A percentile compares a stretch with the other conserved stretches of the same genome.
Conservation (phyloP, 176 grass and related monocot genomes). For the Bonia amplexicaulis region DNA sequence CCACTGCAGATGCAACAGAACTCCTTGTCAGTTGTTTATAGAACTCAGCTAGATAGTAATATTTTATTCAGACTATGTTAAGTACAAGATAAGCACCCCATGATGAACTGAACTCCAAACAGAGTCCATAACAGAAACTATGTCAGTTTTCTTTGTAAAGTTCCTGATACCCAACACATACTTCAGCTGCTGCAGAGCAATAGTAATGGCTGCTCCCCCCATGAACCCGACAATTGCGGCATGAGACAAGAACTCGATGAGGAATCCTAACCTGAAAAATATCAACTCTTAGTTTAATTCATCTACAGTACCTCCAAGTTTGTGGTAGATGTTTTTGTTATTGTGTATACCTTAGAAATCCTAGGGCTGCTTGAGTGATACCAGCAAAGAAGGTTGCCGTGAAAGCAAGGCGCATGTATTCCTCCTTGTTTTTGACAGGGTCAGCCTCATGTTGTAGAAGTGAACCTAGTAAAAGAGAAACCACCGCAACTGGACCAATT, state of each 20-base stretch:
- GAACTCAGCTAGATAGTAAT: neutral
- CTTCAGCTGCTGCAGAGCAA: conserved; percentile 94
- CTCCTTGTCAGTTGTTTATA: neutral
- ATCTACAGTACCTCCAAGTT: neutral
- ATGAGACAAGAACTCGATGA: conserved; percentile 94
- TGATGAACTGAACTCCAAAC: conserved; percentile 78
- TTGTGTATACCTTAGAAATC: conserved; percentile 68
- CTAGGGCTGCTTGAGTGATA: conserved; percentile 88
- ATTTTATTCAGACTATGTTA: neutral
- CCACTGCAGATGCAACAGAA: conserved; percentile 58
- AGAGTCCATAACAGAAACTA: conserved; percentile 87
- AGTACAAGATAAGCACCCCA: conserved; percentile 48
- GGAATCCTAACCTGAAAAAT: conserved; percentile 80
- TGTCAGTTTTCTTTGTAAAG: conserved; percentile 87
- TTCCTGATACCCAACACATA: conserved; percentile 67
- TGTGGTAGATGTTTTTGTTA: neutral
- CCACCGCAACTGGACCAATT: conserved; percentile 89
- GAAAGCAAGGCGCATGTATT: conserved; percentile 74
- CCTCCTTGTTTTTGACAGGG: conserved; percentile 53
- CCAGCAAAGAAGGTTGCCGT: conserved; percentile 98
- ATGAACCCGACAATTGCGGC: conserved; percentile 97
- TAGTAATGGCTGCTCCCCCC: conserved; percentile 90
- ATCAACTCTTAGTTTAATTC: neutral
- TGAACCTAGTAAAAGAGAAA: conserved; percentile 83
- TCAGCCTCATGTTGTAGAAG: conserved; percentile 81